A percentile compares a stretch with the other conserved stretches of the same genome.
Evolutionary conservation across 257 asterid genomes (phyloP).

Genomic region (Schizonepeta tenuifolia): DNA sequence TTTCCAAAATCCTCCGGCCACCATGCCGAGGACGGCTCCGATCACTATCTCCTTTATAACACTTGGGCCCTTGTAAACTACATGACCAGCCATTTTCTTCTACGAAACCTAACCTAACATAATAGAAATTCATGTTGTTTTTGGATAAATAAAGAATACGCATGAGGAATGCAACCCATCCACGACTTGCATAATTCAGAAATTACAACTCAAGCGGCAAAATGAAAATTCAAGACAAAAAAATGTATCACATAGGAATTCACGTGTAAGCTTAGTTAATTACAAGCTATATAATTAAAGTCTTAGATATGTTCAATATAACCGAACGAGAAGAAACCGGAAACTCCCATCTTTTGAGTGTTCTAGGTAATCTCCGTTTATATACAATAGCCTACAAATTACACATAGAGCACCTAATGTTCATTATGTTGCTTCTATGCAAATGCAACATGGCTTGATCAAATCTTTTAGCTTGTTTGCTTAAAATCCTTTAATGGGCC

Average conservation of each 20-base stretch:
- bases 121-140: background rate
- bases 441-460: background rate
- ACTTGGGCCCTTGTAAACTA: slow-evolving; percentile 65
- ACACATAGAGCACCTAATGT: background rate
- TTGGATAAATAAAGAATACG: too few species aligned
- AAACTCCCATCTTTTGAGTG: background rate
- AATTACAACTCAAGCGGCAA: too few species aligned
- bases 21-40: slow-evolving; percentile 55
- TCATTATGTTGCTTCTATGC: background rate
- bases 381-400: background rate
- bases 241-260: too few species aligned
- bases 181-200: too few species aligned
- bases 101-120: slow-evolving; percentile 3
- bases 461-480: background rate
- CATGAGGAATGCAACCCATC: too few species aligned
- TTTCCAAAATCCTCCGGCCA: slow-evolving; percentile 73
- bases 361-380: background rate
- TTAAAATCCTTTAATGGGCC: background rate
- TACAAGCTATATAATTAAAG: too few species aligned
- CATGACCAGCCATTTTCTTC: slow-evolving; percentile 46
- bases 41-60: slow-evolving; percentile 58
- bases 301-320: too few species aligned
- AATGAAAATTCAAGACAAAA: too few species aligned
- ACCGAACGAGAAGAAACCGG: too few species aligned
- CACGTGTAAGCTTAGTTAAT: too few species aligned